Conservation (phyloP, 1,284 basidiomycete genomes). For the Ganoderma lingzhi region DNA sequence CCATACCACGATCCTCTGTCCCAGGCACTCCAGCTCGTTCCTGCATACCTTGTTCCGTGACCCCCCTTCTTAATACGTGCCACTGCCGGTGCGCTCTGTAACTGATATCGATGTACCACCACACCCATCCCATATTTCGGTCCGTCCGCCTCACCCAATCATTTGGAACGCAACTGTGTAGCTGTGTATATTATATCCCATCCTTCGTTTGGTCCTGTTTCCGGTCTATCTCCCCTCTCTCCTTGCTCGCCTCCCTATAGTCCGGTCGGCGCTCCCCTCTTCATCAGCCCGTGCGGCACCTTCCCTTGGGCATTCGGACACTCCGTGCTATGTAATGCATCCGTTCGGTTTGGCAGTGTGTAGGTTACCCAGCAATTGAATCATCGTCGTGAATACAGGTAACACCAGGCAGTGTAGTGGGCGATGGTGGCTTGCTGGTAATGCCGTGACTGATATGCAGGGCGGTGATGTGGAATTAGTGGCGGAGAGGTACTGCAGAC, state of each 20-base stretch:
- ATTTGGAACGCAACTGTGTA: constrained; percentile 25
- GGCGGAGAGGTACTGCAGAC: background rate
- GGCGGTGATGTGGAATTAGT: background rate
- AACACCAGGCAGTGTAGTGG: background rate
- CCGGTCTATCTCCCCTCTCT: background rate
- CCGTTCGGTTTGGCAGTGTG: constrained; percentile 5
- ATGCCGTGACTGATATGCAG: background rate
- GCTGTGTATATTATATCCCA: constrained; percentile 23
- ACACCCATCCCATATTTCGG: constrained; percentile 11
- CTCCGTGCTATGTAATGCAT: constrained; percentile 8
- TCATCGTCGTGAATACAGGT: background rate
- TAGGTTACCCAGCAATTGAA: constrained; percentile 10
- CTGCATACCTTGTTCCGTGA: constrained; percentile 16
- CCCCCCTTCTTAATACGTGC: constrained; percentile 23
- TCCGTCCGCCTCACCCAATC: constrained; percentile 9
- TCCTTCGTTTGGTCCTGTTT: constrained; percentile 3
- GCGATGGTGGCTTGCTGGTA: background rate
- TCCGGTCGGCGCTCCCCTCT: background rate
- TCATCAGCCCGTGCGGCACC: background rate
- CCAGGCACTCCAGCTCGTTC: constrained; percentile 29
- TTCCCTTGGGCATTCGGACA: constrained; percentile 13
- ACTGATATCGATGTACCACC: constrained; percentile 27
- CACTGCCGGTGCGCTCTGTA: constrained; percentile 29
- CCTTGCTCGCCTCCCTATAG: background rate
- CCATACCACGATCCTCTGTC: constrained; percentile 14